These are phyloP conservation scores for Durio zibethinus DNA, from an alignment of 345 rosid genomes.

Conservation along the genomic window DNA sequence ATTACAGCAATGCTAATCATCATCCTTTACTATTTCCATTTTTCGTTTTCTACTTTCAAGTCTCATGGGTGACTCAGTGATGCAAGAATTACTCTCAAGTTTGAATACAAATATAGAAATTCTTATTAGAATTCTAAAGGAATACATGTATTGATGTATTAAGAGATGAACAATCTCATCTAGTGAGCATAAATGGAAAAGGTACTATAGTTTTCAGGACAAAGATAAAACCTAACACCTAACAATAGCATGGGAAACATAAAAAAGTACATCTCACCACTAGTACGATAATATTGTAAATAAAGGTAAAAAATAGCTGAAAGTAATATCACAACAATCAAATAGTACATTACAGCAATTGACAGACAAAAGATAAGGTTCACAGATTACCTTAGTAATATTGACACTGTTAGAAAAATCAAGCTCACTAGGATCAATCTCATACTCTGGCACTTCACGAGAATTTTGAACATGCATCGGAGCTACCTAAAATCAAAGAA, in stretches of 20 bases:
- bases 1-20: not conserved
- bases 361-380: not conserved
- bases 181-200: not conserved
- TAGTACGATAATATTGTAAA: not conserved
- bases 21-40: not conserved
- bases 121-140: not conserved
- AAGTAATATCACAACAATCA: not conserved
- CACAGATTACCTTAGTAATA: slow-evolving; percentile 58
- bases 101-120: not conserved
- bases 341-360: not conserved
- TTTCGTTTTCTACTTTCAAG: not conserved
- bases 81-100: not conserved
- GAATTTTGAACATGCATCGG: slow-evolving; percentile 71
- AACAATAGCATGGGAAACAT: not conserved
- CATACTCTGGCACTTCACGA: slow-evolving; percentile 78
- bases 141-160: not conserved
- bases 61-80: not conserved
- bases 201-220: not conserved
- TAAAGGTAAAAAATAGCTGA: not conserved
- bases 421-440: slow-evolving; percentile 66
- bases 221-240: not conserved
- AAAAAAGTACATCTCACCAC: not conserved
- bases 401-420: slow-evolving; percentile 63
- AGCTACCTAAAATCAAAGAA: slow-evolving; percentile 42
- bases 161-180: not conserved